phyloP scores from a whole-genome alignment of 352 stramenopile genomes.

The Globisporangium irregulare region DNA sequence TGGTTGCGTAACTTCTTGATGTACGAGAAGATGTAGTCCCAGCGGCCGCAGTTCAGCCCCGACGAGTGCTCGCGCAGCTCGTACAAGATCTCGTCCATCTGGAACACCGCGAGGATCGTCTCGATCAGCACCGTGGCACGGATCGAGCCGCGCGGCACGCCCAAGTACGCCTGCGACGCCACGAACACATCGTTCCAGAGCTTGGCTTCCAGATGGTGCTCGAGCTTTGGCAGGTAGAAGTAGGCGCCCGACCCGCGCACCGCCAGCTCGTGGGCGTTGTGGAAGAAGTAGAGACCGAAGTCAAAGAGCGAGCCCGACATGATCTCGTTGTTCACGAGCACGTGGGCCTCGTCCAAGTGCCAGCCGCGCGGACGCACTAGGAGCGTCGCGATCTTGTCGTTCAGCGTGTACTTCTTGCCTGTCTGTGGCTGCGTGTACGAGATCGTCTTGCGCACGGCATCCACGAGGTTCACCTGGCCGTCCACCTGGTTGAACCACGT shows the following conservation, averaged over 20 bases:
- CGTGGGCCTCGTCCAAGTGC: constrained; percentile 94
- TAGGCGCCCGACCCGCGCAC: constrained; percentile 87
- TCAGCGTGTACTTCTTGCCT: constrained; percentile 75
- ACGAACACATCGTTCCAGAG: constrained; percentile 97
- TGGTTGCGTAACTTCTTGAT: constrained; percentile 96
- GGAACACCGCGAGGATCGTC: constrained; percentile 95
- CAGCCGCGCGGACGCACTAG: constrained; percentile 92
- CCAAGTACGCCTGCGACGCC: constrained; percentile 90
- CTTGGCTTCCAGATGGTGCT: constrained; percentile 93
- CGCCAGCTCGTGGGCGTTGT: constrained; percentile 91
- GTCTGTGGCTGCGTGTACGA: constrained; percentile 65
- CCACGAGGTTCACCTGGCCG: constrained; percentile 91
- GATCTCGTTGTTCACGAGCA: constrained; percentile 92
- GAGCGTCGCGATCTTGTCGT: constrained; percentile 82
- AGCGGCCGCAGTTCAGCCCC: constrained; percentile 96
- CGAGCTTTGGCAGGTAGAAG: constrained; percentile 96
- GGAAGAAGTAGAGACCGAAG: constrained; percentile 96
- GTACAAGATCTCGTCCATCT: constrained; percentile 97
- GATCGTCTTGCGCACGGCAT: constrained; percentile 91
- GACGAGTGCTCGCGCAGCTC: constrained; percentile 94
- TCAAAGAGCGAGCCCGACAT: constrained; percentile 94
- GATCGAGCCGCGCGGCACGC: constrained; percentile 89
- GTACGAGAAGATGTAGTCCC: constrained; percentile 98
- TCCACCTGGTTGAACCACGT: constrained; percentile 94
- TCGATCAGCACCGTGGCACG: constrained; percentile 95